A percentile compares a stretch with the other conserved stretches of the same genome.
Conservation (phyloP, 345 rosid genomes). For the Hirschfeldia incana region DNA sequence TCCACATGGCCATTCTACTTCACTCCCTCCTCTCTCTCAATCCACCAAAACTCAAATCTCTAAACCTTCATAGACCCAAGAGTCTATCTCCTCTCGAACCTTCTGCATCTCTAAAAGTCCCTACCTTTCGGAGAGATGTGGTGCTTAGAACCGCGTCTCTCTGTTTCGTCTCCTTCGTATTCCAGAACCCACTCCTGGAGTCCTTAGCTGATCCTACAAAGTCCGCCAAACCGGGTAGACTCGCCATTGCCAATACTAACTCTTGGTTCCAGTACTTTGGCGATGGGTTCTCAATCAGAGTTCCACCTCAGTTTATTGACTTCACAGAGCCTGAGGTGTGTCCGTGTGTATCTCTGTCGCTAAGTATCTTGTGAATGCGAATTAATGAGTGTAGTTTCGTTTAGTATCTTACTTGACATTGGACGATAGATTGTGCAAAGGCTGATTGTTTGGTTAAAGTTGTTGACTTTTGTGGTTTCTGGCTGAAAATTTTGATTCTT, state of each 20-base stretch:
- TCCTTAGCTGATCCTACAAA: slow-evolving; percentile 60
- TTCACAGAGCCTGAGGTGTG: slow-evolving; percentile 81
- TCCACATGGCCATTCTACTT: slow-evolving; percentile 68
- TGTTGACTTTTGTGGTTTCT: background rate
- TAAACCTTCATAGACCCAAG: slow-evolving; percentile 23
- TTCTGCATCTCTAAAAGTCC: slow-evolving; percentile 13
- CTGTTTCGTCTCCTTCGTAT: slow-evolving; percentile 42
- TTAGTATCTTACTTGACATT: slow-evolving; percentile 1
- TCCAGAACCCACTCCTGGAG: slow-evolving; percentile 47
- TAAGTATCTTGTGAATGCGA: background rate
- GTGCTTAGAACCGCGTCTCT: slow-evolving; percentile 50
- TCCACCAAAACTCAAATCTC: slow-evolving; percentile 41
- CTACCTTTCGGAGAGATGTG: slow-evolving; percentile 53
- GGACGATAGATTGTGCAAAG: background rate
- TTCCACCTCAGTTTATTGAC: slow-evolving; percentile 90
- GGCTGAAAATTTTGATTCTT: background rate
- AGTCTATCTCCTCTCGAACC: slow-evolving; percentile 24
- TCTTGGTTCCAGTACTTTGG: slow-evolving; percentile 92
- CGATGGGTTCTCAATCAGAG: slow-evolving; percentile 75
- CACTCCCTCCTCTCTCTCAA: slow-evolving; percentile 52
- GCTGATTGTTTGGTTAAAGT: slow-evolving; percentile 9
- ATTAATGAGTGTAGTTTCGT: background rate
- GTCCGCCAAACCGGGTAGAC: slow-evolving; percentile 48
- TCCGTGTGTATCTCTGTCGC: background rate
- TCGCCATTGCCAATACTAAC: slow-evolving; percentile 66